These are phyloP conservation scores for Trichoderma afroharzianum DNA, from an alignment of 2,329 filamentous ascomycete species.

Conservation along the genomic window DNA sequence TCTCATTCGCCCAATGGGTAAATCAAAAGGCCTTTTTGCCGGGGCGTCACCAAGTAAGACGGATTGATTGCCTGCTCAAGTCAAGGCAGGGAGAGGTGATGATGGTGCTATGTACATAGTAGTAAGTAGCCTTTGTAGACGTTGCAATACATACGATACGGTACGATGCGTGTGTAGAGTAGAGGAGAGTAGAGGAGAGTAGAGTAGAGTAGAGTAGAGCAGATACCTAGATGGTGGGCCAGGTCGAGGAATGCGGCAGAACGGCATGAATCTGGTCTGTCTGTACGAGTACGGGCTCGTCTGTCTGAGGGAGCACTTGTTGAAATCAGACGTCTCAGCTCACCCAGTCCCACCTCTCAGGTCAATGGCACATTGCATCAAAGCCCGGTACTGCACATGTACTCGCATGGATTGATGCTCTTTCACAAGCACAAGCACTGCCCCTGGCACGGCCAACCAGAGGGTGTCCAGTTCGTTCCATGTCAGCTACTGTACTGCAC, in stretches of 20 bases:
- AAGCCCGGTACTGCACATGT: background rate
- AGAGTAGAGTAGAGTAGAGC: too few relatives aligned
- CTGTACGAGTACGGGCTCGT: background rate
- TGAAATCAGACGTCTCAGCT: background rate
- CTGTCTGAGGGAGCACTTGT: background rate
- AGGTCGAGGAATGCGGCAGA: too few relatives aligned
- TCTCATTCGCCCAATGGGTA: background rate
- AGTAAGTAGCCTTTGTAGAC: background rate
- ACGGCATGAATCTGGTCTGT: background rate
- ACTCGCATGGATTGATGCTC: too few relatives aligned
- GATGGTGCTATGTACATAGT: background rate
- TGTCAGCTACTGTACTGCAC: background rate
- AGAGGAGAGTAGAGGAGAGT: too few relatives aligned
- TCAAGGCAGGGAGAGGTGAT: background rate
- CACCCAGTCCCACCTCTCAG: background rate
- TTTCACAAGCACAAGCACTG: background rate
- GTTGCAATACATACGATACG: background rate
- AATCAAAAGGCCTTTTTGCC: background rate
- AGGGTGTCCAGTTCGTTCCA: too few relatives aligned
- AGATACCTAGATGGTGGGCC: too few relatives aligned
- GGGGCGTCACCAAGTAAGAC: background rate
- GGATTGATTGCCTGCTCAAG: background rate
- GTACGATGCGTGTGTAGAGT: background rate
- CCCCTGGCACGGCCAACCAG: background rate
- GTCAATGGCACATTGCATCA: background rate